A percentile compares a stretch with the other conserved stretches of the same genome.
Evolutionary conservation across 2,329 filamentous ascomycete species (phyloP).

Genomic region (Xylariaceae sp.): DNA sequence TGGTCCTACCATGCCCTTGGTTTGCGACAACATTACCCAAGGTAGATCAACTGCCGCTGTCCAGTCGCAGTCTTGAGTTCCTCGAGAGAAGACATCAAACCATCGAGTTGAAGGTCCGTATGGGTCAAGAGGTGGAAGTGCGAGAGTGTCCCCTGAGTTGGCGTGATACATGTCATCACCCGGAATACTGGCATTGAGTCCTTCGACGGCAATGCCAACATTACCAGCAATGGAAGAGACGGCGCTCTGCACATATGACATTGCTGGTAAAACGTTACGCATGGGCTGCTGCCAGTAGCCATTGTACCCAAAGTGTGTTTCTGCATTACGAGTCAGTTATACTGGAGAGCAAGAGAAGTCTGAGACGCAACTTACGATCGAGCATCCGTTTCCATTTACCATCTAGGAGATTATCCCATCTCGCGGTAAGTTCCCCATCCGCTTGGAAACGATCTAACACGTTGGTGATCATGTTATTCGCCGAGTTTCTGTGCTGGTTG

Average conservation of each 20-base stretch:
- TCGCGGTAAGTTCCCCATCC: conserved; percentile 50
- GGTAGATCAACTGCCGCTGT: conserved; percentile 41
- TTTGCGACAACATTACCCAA: conserved; percentile 49
- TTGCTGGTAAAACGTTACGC: conserved; percentile 59
- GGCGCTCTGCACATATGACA: conserved; percentile 53
- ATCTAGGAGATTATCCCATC: conserved; percentile 52
- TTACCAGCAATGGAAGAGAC: conserved; percentile 57
- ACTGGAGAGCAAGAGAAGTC: neutral
- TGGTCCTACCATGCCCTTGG: conserved; percentile 45
- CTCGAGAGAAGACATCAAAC: conserved; percentile 60
- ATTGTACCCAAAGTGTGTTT: conserved; percentile 51
- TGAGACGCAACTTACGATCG: conserved; percentile 41
- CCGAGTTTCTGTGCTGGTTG: conserved; percentile 45
- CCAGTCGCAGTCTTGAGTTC: conserved; percentile 49
- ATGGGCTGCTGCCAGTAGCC: conserved; percentile 66
- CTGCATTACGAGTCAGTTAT: conserved; percentile 19
- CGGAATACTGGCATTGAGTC: conserved; percentile 60
- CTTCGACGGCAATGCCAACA: conserved; percentile 59
- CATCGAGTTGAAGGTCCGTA: conserved; percentile 53
- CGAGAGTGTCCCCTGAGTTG: conserved; percentile 49
- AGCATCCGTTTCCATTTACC: conserved; percentile 62
- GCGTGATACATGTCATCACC: conserved; percentile 60
- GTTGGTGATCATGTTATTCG: conserved; percentile 47
- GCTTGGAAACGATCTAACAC: conserved; percentile 51
- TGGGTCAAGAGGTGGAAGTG: conserved; percentile 51